These are phyloP conservation scores for Physcomitrium patens DNA, from an alignment of 225 moss, liverwort and hornwort genomes.

Conservation along the genomic window DNA sequence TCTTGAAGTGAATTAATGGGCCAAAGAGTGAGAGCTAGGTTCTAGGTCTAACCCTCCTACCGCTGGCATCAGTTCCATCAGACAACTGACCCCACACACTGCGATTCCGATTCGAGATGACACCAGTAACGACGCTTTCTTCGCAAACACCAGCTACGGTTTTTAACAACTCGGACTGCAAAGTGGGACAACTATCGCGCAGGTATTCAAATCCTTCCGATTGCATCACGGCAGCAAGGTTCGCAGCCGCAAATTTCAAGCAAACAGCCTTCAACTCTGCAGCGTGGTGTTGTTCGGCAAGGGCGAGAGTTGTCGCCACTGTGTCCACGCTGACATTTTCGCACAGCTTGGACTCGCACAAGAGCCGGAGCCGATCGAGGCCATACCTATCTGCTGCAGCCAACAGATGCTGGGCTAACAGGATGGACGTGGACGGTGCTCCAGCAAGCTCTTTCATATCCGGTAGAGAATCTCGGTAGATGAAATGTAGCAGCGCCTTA, in stretches of 20 bases:
- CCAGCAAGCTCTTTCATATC: slow-evolving; percentile 82
- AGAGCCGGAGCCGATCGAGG: slow-evolving; percentile 80
- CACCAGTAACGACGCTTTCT: slow-evolving; percentile 69
- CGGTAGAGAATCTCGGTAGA: slow-evolving; percentile 88
- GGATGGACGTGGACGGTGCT: slow-evolving; percentile 73
- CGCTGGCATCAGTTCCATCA: slow-evolving; percentile 86
- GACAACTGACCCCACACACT: slow-evolving; percentile 88
- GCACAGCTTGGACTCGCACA: slow-evolving; percentile 96
- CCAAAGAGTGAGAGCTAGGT: slow-evolving; percentile 44
- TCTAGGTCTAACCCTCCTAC: slow-evolving; percentile 95
- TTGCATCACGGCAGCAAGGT: slow-evolving; percentile 95
- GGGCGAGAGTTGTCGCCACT: slow-evolving; percentile 96
- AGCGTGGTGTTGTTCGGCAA: slow-evolving; percentile 99
- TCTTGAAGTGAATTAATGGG: slow-evolving; percentile 20
- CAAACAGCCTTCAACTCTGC: slow-evolving; percentile 96
- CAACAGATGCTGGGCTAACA: slow-evolving; percentile 93
- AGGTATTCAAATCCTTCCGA: slow-evolving; percentile 98
- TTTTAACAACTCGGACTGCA: slow-evolving; percentile 95
- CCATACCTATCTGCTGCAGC: slow-evolving; percentile 97
- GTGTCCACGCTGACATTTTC: slow-evolving; percentile 98
- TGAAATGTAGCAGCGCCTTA: slow-evolving; percentile 87
- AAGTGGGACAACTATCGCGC: slow-evolving; percentile 90
- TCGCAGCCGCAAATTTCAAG: slow-evolving; percentile 88
- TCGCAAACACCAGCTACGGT: slow-evolving; percentile 97
- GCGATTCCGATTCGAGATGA: slow-evolving; percentile 73